Base-by-base conservation (phyloP, 2,329 filamentous ascomycete species). In the Akanthomyces dipterigenus region DNA sequence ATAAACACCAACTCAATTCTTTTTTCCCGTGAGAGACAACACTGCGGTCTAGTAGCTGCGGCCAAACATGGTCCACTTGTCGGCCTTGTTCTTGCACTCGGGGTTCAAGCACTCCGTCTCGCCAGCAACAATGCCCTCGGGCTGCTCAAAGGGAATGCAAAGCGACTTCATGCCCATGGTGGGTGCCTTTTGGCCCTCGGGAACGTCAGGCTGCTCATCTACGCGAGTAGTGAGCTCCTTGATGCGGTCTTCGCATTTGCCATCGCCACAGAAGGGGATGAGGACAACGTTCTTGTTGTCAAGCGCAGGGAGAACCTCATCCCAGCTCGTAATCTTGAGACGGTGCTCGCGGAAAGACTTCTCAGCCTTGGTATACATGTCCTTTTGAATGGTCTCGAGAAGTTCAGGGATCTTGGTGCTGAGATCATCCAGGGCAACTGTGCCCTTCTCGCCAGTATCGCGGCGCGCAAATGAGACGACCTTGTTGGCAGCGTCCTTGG, bases 51-150 rank as follows among this genome's bases (percentile, higher is more conserved):
- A 86, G 72, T 86, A 86, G 72, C 82, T 88, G 77, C 89, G 82
- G 70, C 93, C 93, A 76, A 97, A 98, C 87, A 97, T 89, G 75
- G 90, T 90, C 89, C 91, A 98, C 70, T 88, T 84, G 80, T 93
- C 86, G 20, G 93, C 93, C 55, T 86, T 77, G 65, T 80, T 81
- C 64, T 80, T 80, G 77, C 93, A 98, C 70, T 93, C 88, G 46
- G 93, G 93, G 81, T 90, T 97, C 69, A 93, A 81, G 73, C 95
- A 99, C 77, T 95, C 93, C 62, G 91, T 96, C 78, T 90, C 88
- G 55, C 90, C 93, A 66, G 85, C 80, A 65, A 89, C 83, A 65
- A 96, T 79, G 26, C 88, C 90, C 69, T 88, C 85, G 43, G 93
- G 93, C 84, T 96, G 91, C 65, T 95, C 89, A 67, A 93, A 93